These are phyloP conservation scores for Penicillium subrubescens DNA, from an alignment of 495 filamentous ascomycete species.

Conservation along the genomic window DNA sequence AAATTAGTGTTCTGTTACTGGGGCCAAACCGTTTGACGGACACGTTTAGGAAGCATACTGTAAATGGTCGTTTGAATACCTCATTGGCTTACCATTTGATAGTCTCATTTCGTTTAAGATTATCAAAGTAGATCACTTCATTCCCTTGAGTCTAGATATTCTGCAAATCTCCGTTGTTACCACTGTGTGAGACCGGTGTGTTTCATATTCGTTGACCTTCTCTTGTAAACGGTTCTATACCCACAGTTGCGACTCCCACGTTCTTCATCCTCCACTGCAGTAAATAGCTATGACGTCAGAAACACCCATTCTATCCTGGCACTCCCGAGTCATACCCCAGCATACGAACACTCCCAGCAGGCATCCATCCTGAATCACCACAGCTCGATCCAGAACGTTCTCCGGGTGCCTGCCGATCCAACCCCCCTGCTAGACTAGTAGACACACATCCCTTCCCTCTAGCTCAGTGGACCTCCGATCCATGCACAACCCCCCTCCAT, in stretches of 20 bases:
- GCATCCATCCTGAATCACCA: background rate
- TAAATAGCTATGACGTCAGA: background rate
- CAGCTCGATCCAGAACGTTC: background rate
- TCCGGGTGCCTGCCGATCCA: background rate
- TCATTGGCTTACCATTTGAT: background rate
- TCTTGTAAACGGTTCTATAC: background rate
- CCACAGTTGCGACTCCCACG: background rate
- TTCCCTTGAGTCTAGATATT: background rate
- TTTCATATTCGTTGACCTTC: background rate
- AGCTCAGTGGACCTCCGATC: background rate
- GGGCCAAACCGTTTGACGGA: background rate
- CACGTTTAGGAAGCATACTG: background rate
- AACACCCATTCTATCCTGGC: background rate
- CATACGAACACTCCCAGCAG: background rate
- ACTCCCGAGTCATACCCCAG: background rate
- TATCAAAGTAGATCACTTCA: background rate
- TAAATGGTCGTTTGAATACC: background rate
- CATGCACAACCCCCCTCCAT: background rate
- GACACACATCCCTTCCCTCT: background rate
- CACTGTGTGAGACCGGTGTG: background rate
- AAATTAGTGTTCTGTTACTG: background rate
- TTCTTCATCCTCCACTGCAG: background rate
- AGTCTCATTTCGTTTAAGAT: conserved; percentile 1
- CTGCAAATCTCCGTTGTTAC: background rate
- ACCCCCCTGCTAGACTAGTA: background rate